Percentiles rank a stretch among this genome's conserved stretches.
These are phyloP conservation scores for Drosera spatulata DNA, from an alignment of 179 eudicot genomes.

Conservation along the genomic window DNA sequence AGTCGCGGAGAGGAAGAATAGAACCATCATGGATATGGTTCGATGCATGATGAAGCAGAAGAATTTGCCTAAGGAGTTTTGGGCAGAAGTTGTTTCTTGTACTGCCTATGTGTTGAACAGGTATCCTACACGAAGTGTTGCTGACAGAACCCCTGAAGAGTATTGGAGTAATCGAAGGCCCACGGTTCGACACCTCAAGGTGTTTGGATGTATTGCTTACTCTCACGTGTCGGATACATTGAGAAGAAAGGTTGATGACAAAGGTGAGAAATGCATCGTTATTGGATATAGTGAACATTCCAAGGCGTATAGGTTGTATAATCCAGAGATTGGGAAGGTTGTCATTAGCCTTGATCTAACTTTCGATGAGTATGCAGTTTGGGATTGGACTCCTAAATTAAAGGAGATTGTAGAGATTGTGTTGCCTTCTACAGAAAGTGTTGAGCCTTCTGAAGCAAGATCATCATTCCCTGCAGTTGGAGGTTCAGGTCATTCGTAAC, in stretches of 20 bases:
- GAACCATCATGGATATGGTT: neutral
- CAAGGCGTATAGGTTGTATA: neutral
- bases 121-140: neutral
- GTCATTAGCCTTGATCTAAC: neutral
- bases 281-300: neutral
- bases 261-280: neutral
- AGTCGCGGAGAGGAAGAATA: neutral
- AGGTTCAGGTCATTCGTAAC: no score
- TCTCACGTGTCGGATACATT: neutral
- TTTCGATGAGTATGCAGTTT: neutral
- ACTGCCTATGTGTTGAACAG: neutral
- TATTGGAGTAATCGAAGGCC: no score
- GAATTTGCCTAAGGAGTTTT: neutral
- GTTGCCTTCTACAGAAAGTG: no score
- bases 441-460: no score
- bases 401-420: no score
- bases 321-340: neutral
- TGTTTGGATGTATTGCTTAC: neutral
- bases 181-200: no score
- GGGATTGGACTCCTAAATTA: neutral
- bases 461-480: no score
- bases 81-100: neutral
- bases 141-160: no score
- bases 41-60: neutral
- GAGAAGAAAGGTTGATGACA: slow-evolving; percentile 1